Conservation (phyloP, 1,284 basidiomycete genomes). For the Afroboletus lepidellus region DNA sequence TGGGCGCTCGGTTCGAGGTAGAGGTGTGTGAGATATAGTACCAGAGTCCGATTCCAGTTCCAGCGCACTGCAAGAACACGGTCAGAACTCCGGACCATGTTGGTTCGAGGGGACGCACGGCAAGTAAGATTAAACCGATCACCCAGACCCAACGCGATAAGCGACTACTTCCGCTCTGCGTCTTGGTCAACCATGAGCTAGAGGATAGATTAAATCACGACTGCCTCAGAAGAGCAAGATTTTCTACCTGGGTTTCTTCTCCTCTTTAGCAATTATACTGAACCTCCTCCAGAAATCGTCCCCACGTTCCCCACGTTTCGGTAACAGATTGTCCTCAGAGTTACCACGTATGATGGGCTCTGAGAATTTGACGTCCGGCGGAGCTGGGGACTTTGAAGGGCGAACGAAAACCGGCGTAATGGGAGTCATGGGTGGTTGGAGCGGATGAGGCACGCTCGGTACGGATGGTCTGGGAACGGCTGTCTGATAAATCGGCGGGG, state of each 20-base stretch:
- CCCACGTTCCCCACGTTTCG: constrained; percentile 63
- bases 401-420: constrained; percentile 75
- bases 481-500: constrained; percentile 37
- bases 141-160: constrained; percentile 70
- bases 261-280: constrained; percentile 75
- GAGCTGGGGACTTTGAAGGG: constrained; percentile 46
- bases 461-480: constrained; percentile 33
- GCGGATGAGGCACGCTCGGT: constrained; percentile 60
- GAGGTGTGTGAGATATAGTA: constrained; percentile 56
- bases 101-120: constrained; percentile 38
- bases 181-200: constrained; percentile 68
- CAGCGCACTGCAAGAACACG: constrained; percentile 41
- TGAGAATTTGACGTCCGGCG: constrained; percentile 50
- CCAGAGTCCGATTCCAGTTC: constrained; percentile 55
- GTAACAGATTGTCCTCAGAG: constrained; percentile 64
- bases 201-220: constrained; percentile 4
- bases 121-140: constrained; percentile 55
- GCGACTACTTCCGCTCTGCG: constrained; percentile 48
- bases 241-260: constrained; percentile 56
- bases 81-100: not conserved
- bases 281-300: constrained; percentile 85
- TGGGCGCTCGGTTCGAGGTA: constrained; percentile 50
- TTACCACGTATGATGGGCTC: constrained; percentile 65
- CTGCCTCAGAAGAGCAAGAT: not conserved
- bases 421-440: constrained; percentile 72